These are phyloP conservation scores for Mycena galericulata DNA, from an alignment of 768 basidiomycete species.

Conservation along the genomic window DNA sequence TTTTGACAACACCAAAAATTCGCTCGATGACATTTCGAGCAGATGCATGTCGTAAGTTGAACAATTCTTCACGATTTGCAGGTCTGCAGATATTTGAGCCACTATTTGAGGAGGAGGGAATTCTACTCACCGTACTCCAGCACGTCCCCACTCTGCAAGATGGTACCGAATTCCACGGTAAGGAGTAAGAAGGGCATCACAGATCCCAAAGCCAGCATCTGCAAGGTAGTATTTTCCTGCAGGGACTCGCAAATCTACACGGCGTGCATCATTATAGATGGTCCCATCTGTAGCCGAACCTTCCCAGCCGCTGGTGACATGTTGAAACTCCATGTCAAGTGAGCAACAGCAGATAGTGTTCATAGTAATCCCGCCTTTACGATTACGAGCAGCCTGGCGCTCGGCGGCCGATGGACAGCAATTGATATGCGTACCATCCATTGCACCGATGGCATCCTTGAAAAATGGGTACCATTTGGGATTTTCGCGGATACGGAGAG, in stretches of 20 bases:
- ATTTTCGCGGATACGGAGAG: slow-evolving; percentile 40
- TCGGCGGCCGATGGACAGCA: slow-evolving; percentile 34
- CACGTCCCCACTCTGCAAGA: slow-evolving; percentile 38
- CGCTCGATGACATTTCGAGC: too few species aligned
- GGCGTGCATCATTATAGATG: slow-evolving; percentile 32
- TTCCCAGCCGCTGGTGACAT: slow-evolving; percentile 40
- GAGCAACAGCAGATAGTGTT: slow-evolving; percentile 41
- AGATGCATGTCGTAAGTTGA: slow-evolving; percentile 53
- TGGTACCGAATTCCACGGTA: slow-evolving; percentile 40
- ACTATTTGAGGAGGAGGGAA: not conserved
- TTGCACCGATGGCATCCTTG: slow-evolving; percentile 41
- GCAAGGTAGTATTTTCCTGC: slow-evolving; percentile 34
- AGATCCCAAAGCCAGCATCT: too few species aligned
- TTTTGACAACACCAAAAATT: not conserved
- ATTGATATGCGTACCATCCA: slow-evolving; percentile 50
- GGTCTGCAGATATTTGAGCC: slow-evolving; percentile 37
- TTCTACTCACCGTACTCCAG: not conserved
- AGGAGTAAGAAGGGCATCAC: slow-evolving; percentile 37
- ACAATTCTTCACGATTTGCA: slow-evolving; percentile 46
- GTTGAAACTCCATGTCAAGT: slow-evolving; percentile 38
- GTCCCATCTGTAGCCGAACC: slow-evolving; percentile 35
- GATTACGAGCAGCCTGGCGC: slow-evolving; percentile 30
- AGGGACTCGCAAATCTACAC: slow-evolving; percentile 6
- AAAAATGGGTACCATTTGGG: slow-evolving; percentile 50
- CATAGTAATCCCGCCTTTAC: slow-evolving; percentile 41